These are phyloP conservation scores for Penicillium frequentans DNA, from an alignment of 2,329 filamentous ascomycete genomes.

Conservation along the genomic window DNA sequence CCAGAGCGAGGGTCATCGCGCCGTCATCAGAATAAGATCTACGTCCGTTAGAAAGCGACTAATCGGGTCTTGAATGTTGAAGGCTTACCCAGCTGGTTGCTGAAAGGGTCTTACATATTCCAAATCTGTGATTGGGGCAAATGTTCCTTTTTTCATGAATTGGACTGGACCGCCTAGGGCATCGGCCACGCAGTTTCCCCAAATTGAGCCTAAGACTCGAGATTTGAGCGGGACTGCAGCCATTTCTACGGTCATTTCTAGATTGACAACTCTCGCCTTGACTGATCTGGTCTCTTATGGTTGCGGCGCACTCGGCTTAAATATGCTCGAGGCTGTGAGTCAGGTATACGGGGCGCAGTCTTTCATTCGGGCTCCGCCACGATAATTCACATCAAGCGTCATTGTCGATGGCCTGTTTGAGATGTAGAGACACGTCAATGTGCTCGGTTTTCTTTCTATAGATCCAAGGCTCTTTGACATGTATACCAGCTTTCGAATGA, in stretches of 20 bases:
- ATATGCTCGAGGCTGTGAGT: not conserved
- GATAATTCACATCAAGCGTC: not conserved
- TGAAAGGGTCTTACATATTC: slow-evolving; percentile 34
- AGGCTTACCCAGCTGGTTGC: slow-evolving; percentile 35
- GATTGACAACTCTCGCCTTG: too few species aligned
- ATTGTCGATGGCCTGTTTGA: too few species aligned
- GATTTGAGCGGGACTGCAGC: not conserved
- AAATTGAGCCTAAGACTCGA: slow-evolving; percentile 22
- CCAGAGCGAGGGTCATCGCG: slow-evolving; percentile 46
- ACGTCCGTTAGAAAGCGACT: not conserved
- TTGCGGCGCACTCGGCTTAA: not conserved
- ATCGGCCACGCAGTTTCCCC: slow-evolving; percentile 43
- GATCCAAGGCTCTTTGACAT: not conserved
- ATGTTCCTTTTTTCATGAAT: slow-evolving; percentile 37
- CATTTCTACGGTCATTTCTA: not conserved
- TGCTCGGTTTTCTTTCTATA: not conserved
- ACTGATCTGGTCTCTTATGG: not conserved
- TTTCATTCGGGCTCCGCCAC: not conserved
- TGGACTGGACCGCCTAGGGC: slow-evolving; percentile 47
- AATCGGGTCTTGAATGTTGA: not conserved
- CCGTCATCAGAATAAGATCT: slow-evolving; percentile 47
- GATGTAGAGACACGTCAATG: too few species aligned
- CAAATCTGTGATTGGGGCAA: slow-evolving; percentile 35
- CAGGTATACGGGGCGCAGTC: not conserved
- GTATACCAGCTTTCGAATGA: not conserved